Base-by-base conservation (phyloP, 2,329 filamentous ascomycete genomes). In the Chaetomiaceae sp. region DNA sequence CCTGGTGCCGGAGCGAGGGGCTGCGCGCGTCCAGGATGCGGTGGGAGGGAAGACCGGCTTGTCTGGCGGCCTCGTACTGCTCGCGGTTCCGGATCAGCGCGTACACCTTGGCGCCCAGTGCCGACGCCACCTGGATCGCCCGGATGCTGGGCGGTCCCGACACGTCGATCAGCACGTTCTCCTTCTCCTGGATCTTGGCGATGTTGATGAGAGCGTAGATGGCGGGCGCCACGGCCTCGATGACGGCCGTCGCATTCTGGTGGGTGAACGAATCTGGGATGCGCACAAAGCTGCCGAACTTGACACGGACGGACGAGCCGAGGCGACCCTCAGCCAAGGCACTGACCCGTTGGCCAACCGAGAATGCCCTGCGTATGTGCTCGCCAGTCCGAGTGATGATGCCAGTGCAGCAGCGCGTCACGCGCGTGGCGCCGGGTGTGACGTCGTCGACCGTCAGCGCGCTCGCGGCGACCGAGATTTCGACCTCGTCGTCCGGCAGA, bases 401-500 rank as follows among this genome's bases (percentile, higher is more conserved):
- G 6, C 59, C 59, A 26, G 48, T 51, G 45, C 52, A 55, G 20
- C 52, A 51, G 44, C 55, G 55, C 3, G 44, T 33, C 14, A 55
- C 45, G 10, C 30, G 18, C 2, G 12, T 29, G 14, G 47, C 32
- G 19, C 46, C 38, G 15, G 42, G 38, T 9, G 40, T 38, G 14
- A 50, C 42, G 27, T 60, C 57, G 22, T 58, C 53, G 10, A 34
- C 37, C 3, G 51, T 51, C n/a, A 62, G 46, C 1, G 45, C 48
- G 10, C 47, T 55, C 4, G 60, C 58, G 3, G 32, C 34, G 6
- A 59, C 50, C 7, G 43, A 11, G 12, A 62, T 57, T 49, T 62
- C 58, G 4, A 62, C 53, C 45, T 62, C 58, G 15, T 57, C 48
- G 6, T 52, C 52, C 4, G 27, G 49, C 11, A 61, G 39, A 3